Conservation (phyloP, 192 early-diverging fungal species). For the Haplosporangium gracile region DNA sequence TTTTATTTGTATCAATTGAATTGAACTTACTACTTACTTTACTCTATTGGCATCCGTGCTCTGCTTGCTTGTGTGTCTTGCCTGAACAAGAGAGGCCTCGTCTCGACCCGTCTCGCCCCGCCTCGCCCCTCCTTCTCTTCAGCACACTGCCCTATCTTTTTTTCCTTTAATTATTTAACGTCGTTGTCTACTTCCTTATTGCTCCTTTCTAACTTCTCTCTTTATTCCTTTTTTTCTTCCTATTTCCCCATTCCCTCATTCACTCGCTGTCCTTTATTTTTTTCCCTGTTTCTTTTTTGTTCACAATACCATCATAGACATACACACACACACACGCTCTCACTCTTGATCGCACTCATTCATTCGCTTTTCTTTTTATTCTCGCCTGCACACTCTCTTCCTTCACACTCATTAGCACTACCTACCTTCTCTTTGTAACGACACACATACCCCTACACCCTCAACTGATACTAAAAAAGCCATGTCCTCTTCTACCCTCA, state of each 20-base stretch:
- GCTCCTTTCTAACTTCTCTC: not conserved
- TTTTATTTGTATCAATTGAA: not conserved
- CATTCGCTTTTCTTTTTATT: not conserved
- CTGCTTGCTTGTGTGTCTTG: not conserved
- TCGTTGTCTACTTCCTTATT: not conserved
- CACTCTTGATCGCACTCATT: not conserved
- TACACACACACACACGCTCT: not conserved
- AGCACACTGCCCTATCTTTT: not conserved
- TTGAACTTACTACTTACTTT: not conserved
- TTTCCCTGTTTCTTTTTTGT: conserved; percentile 1
- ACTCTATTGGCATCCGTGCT: too few relatives aligned
- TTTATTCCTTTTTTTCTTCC: not conserved
- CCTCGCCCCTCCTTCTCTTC: not conserved
- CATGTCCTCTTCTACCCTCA: not conserved
- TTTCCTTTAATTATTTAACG: not conserved
- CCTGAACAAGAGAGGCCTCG: too few relatives aligned
- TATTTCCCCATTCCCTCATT: not conserved
- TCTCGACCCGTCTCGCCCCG: conserved; percentile 7
- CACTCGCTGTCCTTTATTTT: not conserved
- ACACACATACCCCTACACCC: not conserved
- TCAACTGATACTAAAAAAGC: not conserved
- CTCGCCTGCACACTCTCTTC: not conserved
- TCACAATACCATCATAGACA: not conserved
- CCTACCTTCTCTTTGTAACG: not conserved
- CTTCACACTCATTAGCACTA: not conserved